phyloP scores from a whole-genome alignment of 768 basidiomycete genomes.

The Lentinula guzmanii region DNA sequence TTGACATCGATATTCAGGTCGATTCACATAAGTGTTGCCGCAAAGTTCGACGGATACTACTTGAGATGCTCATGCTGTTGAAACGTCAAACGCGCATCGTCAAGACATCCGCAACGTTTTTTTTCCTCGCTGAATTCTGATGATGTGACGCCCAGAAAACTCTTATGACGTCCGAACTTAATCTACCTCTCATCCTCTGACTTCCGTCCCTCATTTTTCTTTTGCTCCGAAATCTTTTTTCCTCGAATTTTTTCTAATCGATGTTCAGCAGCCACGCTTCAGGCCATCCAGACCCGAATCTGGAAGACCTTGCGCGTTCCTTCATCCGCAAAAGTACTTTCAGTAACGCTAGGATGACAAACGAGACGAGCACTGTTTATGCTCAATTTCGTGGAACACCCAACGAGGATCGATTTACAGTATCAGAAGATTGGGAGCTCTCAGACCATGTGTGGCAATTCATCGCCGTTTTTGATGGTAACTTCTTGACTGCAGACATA shows the following conservation, averaged over 20 bases:
- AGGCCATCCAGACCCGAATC: background rate
- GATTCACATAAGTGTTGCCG: background rate
- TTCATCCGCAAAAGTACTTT: background rate
- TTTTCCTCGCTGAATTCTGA: background rate
- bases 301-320: background rate
- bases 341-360: background rate
- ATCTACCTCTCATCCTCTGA: background rate
- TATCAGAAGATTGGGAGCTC: background rate
- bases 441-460: background rate
- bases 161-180: background rate
- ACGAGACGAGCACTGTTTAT: background rate
- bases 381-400: slow-evolving; percentile 5
- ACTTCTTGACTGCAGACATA: background rate
- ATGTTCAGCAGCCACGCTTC: background rate
- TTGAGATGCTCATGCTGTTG: too few species aligned
- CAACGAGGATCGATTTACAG: background rate
- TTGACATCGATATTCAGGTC: background rate
- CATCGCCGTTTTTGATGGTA: slow-evolving; percentile 1
- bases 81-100: too few species aligned
- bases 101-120: background rate
- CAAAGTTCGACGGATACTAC: background rate
- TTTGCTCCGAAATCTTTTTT: background rate
- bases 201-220: too few species aligned
- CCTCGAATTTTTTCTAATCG: background rate
- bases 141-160: background rate